Percentiles rank a stretch among this genome's conserved stretches.
These are phyloP conservation scores for Chaetomium sp. DNA, from an alignment of 2,329 filamentous ascomycete genomes.

Conservation along the genomic window DNA sequence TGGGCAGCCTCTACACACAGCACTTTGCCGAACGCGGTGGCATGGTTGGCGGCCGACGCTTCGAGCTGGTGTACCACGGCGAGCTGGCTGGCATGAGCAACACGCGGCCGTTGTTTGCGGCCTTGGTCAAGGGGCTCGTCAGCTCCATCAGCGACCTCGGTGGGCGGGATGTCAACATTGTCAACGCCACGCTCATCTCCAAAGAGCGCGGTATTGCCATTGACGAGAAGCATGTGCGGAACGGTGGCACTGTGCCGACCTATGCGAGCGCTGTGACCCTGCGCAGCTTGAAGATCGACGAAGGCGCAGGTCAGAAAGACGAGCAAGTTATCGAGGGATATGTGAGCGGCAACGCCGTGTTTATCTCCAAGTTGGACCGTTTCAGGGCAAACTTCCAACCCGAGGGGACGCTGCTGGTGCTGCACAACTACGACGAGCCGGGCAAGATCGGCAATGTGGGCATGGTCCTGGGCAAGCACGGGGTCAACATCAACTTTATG, in stretches of 20 bases:
- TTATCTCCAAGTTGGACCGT: conserved; percentile 71
- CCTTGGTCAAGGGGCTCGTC: conserved; percentile 75
- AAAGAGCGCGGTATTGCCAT: conserved; percentile 77
- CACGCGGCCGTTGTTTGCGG: conserved; percentile 77
- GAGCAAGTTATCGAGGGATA: conserved; percentile 65
- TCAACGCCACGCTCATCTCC: conserved; percentile 75
- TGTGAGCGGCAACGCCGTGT: conserved; percentile 63
- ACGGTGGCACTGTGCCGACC: conserved; percentile 58
- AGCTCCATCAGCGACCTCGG: conserved; percentile 68
- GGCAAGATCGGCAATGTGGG: conserved; percentile 84
- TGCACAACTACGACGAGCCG: conserved; percentile 78
- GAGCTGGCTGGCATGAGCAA: conserved; percentile 71
- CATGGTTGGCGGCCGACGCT: conserved; percentile 63
- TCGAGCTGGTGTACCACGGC: conserved; percentile 78
- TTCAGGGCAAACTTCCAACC: conserved; percentile 76
- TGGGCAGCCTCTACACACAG: conserved; percentile 78
- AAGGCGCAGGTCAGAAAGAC: conserved; percentile 17
- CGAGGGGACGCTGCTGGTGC: conserved; percentile 72
- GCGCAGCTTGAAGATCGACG: conserved; percentile 42
- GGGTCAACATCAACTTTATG: conserved; percentile 82
- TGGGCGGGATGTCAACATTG: conserved; percentile 74
- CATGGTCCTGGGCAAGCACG: conserved; percentile 66
- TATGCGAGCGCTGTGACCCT: conserved; percentile 74
- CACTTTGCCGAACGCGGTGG: conserved; percentile 59
- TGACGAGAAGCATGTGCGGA: conserved; percentile 69